Percentiles rank a stretch among this genome's conserved stretches.
phyloP scores from a whole-genome alignment of 2,329 filamentous ascomycete genomes.

The Xylariaceae sp. region DNA sequence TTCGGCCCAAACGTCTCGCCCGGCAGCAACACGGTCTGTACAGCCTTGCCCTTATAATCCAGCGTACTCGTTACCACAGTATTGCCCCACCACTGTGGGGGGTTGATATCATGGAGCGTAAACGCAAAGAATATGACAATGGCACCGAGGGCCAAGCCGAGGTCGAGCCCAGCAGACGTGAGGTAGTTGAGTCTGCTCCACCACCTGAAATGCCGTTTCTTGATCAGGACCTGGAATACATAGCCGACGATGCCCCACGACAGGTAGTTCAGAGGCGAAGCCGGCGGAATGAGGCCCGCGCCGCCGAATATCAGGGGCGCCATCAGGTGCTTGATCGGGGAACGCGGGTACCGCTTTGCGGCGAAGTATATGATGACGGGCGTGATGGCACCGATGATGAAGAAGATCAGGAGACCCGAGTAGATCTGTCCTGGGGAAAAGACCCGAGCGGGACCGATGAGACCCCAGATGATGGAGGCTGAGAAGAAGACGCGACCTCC shows the following conservation, averaged over 20 bases:
- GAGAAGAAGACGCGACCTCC: constrained; percentile 70
- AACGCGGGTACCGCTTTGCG: constrained; percentile 58
- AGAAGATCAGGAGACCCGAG: constrained; percentile 65
- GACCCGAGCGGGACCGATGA: constrained; percentile 68
- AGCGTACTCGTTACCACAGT: constrained; percentile 63
- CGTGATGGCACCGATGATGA: constrained; percentile 60
- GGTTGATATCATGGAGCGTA: constrained; percentile 65
- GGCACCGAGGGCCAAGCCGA: constrained; percentile 71
- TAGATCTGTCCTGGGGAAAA: constrained; percentile 70
- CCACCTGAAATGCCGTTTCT: constrained; percentile 69
- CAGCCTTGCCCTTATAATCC: constrained; percentile 65
- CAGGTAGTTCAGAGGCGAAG: constrained; percentile 76
- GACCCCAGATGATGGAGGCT: constrained; percentile 72
- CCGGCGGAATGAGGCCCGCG: constrained; percentile 64
- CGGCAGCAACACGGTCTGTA: constrained; percentile 58
- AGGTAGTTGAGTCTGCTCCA: constrained; percentile 79
- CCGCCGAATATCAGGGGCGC: constrained; percentile 69
- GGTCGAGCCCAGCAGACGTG: constrained; percentile 72
- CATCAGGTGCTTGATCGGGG: constrained; percentile 60
- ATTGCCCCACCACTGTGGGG: constrained; percentile 76
- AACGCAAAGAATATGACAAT: constrained; percentile 75
- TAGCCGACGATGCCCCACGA: constrained; percentile 76
- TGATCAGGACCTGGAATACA: constrained; percentile 73
- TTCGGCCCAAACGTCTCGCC: constrained; percentile 69
- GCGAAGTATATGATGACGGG: constrained; percentile 60